Evolutionary conservation across 106 monocot species (phyloP).

Genomic region (Hemerocallis citrina): DNA sequence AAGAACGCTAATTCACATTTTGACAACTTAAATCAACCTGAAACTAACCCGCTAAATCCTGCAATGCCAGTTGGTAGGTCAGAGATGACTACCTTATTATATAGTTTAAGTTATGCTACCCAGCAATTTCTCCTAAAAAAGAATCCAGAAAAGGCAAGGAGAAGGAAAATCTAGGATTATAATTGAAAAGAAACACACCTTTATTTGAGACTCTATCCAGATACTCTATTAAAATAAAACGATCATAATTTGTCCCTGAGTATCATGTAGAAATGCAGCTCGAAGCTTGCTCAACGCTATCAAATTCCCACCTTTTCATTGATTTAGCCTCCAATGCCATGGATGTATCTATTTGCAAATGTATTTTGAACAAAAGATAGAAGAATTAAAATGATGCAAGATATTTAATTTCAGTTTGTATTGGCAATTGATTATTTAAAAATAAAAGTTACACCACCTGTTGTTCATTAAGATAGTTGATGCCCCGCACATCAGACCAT

Average conservation of each 20-base stretch:
- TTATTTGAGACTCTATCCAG: conserved; percentile 38
- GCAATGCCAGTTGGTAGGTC: too few species aligned
- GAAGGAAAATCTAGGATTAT: conserved; percentile 11
- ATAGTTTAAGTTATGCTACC: too few species aligned
- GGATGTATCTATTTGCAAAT: conserved; percentile 80
- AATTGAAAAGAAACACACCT: conserved; percentile 28
- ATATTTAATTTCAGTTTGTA: neutral
- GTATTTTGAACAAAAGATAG: too few species aligned
- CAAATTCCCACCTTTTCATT: conserved; percentile 99
- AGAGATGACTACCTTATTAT: too few species aligned
- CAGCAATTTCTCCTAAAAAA: neutral
- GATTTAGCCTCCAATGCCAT: conserved; percentile 80
- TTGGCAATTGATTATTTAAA: neutral
- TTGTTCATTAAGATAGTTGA: conserved; percentile 92
- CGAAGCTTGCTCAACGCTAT: conserved; percentile 80
- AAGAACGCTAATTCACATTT: too few species aligned
- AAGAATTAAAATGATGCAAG: neutral
- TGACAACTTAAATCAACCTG: too few species aligned
- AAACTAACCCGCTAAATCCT: too few species aligned
- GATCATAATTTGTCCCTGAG: conserved; percentile 50
- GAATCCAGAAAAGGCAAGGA: neutral
- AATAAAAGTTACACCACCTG: conserved; percentile 48
- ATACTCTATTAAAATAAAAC: conserved; percentile 45
- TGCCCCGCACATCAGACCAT: conserved; percentile 83
- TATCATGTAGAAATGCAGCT: conserved; percentile 50